Evolutionary conservation across 1,284 basidiomycete genomes (phyloP), one percentile per base, ranked within the genome.

Genomic region (Irpex lacteus): DNA sequence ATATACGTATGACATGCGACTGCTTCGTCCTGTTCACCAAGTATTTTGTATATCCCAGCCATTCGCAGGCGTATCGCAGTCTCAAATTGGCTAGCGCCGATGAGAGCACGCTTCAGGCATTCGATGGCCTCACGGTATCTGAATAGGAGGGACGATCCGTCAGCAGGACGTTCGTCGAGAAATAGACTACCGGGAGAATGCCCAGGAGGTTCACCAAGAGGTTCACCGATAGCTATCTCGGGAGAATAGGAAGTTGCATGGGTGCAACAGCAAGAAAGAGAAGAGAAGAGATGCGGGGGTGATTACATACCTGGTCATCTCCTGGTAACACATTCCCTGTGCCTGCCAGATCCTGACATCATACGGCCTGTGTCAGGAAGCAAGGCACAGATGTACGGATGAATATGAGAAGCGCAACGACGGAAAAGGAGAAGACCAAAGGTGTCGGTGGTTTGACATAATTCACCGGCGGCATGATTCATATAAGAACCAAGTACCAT

Each of bases 311-410:
- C 88, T 82, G 69, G 89, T 89, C 69, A 98, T 86, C 71, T 95
- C 92, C 75, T 97, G 94, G 75, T 98, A 99, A 71, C 96, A 96
- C 70, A 90, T 89, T 6, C 93, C 97, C 70, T 98, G 88, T 5
- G 95, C 96, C 70, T 94, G 90, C 98, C 98, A 99, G 79, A 99
- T 86, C 26, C 97, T 86, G 54, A 96, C 91, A 75, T 99, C 98
- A 74, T 98, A 98, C 11, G 98, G 97, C 47, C 96, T 96, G 68
- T 37, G 2, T 44, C 59, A 18, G 36, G 18, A 64, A 59, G 50
- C 38, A 8, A 60, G 44, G 9, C 50, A 44, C 49, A 64, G 36
- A 44, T n/a, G 19, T 18, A 53, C 44, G 21, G 19, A 60, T 70
- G 40, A 69, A 57, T 65, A 66, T 60, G 56, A 34, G 40, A 5